A percentile compares a stretch with the other conserved stretches of the same genome.
These are phyloP conservation scores for Podospora conica DNA, from an alignment of 495 filamentous ascomycete species.

Conservation along the genomic window DNA sequence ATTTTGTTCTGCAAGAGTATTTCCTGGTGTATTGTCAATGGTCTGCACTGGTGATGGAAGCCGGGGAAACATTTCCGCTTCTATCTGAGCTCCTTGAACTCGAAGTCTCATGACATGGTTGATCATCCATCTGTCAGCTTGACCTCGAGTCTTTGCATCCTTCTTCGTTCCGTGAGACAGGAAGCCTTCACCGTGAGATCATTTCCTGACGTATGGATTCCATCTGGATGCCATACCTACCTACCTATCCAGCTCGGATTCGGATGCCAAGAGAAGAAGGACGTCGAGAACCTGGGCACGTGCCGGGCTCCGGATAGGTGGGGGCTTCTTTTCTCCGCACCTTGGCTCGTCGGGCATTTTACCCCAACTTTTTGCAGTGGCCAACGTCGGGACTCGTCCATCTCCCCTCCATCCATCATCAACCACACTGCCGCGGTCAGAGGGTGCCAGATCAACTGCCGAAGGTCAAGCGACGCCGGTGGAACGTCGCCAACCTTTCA, in stretches of 20 bases:
- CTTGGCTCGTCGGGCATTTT: background rate
- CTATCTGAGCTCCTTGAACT: background rate
- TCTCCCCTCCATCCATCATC: background rate
- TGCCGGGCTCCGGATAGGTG: background rate
- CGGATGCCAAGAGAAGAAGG: background rate
- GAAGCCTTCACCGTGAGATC: too few species aligned
- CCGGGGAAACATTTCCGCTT: background rate
- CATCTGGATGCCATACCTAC: too few species aligned
- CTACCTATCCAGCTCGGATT: too few species aligned
- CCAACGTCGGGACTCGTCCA: background rate
- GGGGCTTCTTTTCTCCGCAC: background rate
- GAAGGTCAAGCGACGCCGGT: background rate
- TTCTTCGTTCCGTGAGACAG: background rate
- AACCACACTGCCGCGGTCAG: background rate
- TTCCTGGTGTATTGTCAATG: background rate
- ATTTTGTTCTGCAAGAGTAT: too few species aligned
- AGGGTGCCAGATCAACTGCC: slow-evolving; percentile 11
- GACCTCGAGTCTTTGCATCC: too few species aligned
- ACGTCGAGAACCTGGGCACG: background rate
- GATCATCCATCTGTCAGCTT: background rate
- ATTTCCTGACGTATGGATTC: too few species aligned
- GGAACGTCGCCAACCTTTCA: background rate
- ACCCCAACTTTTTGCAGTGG: slow-evolving; percentile 3
- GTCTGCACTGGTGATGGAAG: background rate
- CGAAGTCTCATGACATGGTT: background rate